These are phyloP conservation scores for Tolypocladium album DNA, from an alignment of 2,329 filamentous ascomycete species.

Conservation along the genomic window DNA sequence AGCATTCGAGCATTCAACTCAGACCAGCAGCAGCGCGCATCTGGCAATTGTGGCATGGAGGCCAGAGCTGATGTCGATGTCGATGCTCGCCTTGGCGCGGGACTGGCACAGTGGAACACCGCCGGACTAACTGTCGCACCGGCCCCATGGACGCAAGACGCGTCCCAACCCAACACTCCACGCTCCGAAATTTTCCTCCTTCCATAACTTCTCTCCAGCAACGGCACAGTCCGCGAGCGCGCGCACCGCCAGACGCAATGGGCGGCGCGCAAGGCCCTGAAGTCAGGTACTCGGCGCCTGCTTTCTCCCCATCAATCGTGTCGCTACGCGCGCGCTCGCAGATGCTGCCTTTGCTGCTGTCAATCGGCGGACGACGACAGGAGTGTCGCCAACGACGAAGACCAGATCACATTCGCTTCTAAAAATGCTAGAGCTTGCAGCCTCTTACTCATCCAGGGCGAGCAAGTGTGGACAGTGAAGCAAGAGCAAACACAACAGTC, in stretches of 20 bases:
- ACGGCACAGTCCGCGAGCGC: neutral
- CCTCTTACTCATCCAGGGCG: conserved; percentile 39
- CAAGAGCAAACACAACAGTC: conserved; percentile 37
- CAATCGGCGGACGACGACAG: neutral
- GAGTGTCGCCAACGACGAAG: neutral
- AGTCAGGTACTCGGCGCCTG: neutral
- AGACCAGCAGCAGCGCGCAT: neutral
- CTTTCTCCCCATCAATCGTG: neutral
- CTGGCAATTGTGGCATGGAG: neutral
- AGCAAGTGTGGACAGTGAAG: conserved; percentile 62
- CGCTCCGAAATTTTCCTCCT: neutral
- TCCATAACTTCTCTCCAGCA: neutral
- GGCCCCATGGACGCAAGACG: neutral
- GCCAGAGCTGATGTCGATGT: neutral
- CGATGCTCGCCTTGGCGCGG: neutral
- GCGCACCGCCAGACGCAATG: neutral
- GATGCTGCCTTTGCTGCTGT: neutral
- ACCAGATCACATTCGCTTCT: conserved; percentile 32
- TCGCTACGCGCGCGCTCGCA: neutral
- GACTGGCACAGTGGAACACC: neutral
- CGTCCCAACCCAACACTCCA: neutral
- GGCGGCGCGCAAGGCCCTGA: neutral
- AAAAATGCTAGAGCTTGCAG: conserved; percentile 59
- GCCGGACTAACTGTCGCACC: neutral
- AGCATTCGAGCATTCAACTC: neutral